These are phyloP conservation scores for Darksidea phi DNA, from an alignment of 495 filamentous ascomycete species.

Conservation along the genomic window DNA sequence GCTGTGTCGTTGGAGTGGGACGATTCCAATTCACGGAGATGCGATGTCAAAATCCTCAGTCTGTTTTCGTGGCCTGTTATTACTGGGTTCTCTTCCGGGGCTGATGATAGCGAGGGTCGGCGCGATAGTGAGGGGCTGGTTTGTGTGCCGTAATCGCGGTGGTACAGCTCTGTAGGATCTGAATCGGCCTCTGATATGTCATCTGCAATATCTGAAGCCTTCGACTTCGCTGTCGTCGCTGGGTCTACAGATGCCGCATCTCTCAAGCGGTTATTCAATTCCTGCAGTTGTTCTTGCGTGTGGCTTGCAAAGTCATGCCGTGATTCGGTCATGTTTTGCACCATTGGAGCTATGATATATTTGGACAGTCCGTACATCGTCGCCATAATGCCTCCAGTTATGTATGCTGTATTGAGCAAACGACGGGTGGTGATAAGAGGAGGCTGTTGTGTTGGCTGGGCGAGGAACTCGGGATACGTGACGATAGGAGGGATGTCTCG, in stretches of 20 bases:
- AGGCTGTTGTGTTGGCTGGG: conserved; percentile 61
- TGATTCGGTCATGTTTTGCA: conserved; percentile 67
- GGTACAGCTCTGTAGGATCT: conserved; percentile 84
- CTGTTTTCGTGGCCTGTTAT: conserved; percentile 46
- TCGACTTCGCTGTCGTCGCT: conserved; percentile 41
- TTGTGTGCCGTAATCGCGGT: conserved; percentile 84
- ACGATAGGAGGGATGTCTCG: conserved; percentile 78
- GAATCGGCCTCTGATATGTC: conserved; percentile 51
- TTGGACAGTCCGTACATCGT: conserved; percentile 78
- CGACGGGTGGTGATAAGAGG: conserved; percentile 75
- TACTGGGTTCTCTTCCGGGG: conserved; percentile 9
- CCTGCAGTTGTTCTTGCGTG: conserved; percentile 60
- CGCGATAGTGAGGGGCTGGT: conserved; percentile 60
- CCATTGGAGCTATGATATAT: conserved; percentile 81
- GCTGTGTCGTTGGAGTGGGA: conserved; percentile 16
- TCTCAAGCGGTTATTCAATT: conserved; percentile 74
- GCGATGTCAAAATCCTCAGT: conserved; percentile 52
- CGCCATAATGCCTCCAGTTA: conserved; percentile 66
- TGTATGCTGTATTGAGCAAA: conserved; percentile 75
- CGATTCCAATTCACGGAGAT: conserved; percentile 54
- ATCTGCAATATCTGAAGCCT: conserved; percentile 24
- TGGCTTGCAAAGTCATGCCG: conserved; percentile 77
- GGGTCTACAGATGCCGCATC: conserved; percentile 64
- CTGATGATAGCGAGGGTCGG: conserved; percentile 31
- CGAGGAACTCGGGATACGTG: conserved; percentile 94